Percentiles rank a stretch among this genome's conserved stretches.
Evolutionary conservation across 2,329 filamentous ascomycete species (phyloP).

Genomic region (Xylariaceae sp.): DNA sequence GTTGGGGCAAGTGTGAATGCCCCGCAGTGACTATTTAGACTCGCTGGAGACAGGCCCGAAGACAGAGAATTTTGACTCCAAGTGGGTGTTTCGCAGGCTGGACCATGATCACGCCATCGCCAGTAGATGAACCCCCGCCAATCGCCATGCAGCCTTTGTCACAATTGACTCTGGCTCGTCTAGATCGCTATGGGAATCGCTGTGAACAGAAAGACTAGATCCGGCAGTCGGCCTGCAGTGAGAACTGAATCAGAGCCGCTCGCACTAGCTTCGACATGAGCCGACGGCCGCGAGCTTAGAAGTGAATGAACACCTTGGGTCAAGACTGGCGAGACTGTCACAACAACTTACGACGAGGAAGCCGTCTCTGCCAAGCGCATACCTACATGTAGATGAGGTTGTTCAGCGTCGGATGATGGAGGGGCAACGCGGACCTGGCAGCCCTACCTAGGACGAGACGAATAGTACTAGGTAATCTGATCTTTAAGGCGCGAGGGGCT

Average conservation of each 20-base stretch:
- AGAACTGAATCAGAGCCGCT: not conserved
- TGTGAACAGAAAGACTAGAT: slow-evolving; percentile 8
- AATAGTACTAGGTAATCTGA: too few species aligned
- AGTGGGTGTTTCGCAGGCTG: slow-evolving; percentile 20
- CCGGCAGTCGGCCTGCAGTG: slow-evolving; percentile 23
- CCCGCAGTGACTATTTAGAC: slow-evolving; percentile 18
- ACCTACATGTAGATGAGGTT: too few species aligned
- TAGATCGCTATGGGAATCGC: slow-evolving; percentile 5
- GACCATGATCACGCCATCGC: slow-evolving; percentile 29
- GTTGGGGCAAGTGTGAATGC: slow-evolving; percentile 6
- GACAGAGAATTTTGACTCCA: slow-evolving; percentile 10
- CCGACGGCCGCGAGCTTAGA: too few species aligned
- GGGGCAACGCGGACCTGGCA: too few species aligned
- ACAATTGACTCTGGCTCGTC: slow-evolving; percentile 18
- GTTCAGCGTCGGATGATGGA: too few species aligned
- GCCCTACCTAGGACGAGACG: too few species aligned
- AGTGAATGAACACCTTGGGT: too few species aligned
- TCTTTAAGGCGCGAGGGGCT: too few species aligned
- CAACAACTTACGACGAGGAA: too few species aligned
- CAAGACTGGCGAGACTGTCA: too few species aligned
- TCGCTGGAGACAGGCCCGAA: slow-evolving; percentile 13
- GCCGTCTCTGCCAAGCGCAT: too few species aligned
- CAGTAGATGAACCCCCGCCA: slow-evolving; percentile 22
- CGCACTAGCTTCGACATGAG: not conserved
- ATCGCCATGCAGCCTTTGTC: slow-evolving; percentile 26